Base-by-base conservation (phyloP, 1,284 basidiomycete species). In the Stygiomarasmius scandens region DNA sequence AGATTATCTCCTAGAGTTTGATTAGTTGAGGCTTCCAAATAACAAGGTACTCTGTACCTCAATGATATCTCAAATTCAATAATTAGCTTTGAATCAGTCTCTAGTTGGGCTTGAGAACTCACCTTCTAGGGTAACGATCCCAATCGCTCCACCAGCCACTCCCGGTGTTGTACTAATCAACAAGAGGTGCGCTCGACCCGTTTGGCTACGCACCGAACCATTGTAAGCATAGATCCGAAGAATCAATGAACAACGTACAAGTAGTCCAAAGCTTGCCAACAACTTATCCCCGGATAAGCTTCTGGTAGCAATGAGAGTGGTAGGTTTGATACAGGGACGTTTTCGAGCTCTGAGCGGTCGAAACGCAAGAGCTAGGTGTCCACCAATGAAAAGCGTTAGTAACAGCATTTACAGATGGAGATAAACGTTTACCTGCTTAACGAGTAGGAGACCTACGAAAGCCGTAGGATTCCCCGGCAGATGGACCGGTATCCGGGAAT, bases 401-500 rank as follows among this genome's bases (percentile, higher is more conserved):
- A n/a, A n/a, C n/a, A n/a, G n/a, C n/a, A n/a, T n/a, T n/a, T n/a
- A n/a, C n/a, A n/a, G n/a, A n/a, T n/a, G 48, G 10, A 54, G 50
- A 57, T 3, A 55, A 55, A 10, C 60, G 12, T n/a, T n/a, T 43
- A 87, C 90, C 79, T 89, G 90, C 68, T 96, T 96, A 52, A 95
- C 82, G 16, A 98, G 83, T 2, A 99, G 80, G 64, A 97, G 83
- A 0, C 96, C 96, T 12, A 92, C 75, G 68, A 97, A 98, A 41
- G 92, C 85, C 11, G 85, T 75, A 1, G 87, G 84, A 54, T 91
- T 83, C 3, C 83, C 85, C 2, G 90, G 82, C 63, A 91, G 87
- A 69, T 98, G 92, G 1, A 99, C 83, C 0, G 96, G 96, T 63
- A 98, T 94, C 22, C 96, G 88, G 1, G 95, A 97, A 71, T 98